These are phyloP conservation scores for Curvularia eragrostidis DNA, from an alignment of 2,329 filamentous ascomycete genomes.

Conservation along the genomic window DNA sequence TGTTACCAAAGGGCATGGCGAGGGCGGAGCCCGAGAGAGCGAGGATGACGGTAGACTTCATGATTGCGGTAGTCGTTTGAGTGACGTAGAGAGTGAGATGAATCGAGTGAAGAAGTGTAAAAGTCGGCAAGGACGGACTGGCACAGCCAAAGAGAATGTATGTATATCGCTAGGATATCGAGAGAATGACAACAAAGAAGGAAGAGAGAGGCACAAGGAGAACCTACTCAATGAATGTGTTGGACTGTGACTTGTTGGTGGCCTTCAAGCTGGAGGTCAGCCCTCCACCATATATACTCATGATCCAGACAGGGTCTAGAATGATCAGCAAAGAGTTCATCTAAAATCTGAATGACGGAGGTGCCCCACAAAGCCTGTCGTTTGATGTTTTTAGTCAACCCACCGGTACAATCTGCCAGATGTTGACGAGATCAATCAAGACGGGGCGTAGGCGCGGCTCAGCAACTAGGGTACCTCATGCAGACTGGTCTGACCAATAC, in stretches of 20 bases:
- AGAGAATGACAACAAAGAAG: constrained; percentile 14
- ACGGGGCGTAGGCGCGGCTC: constrained; percentile 12
- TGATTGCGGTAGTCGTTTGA: constrained; percentile 11
- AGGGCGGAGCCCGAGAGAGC: constrained; percentile 32
- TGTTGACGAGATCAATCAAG: constrained; percentile 16
- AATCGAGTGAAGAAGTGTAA: not conserved
- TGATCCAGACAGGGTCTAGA: constrained; percentile 11
- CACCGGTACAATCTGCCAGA: constrained; percentile 10
- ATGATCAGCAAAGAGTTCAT: constrained; percentile 20
- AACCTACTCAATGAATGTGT: constrained; percentile 12
- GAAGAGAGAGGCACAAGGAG: constrained; percentile 9
- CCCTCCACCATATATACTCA: constrained; percentile 14
- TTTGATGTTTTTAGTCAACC: constrained; percentile 18
- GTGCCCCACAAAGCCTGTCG: constrained; percentile 12
- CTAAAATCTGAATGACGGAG: constrained; percentile 9
- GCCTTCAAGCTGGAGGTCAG: not conserved
- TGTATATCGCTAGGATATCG: constrained; percentile 19
- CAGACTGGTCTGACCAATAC: constrained; percentile 10
- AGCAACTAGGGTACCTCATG: constrained; percentile 8
- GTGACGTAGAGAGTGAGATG: not conserved
- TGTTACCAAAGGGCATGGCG: constrained; percentile 24
- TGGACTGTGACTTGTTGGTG: constrained; percentile 21
- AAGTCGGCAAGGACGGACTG: constrained; percentile 10
- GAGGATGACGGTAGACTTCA: constrained; percentile 33
- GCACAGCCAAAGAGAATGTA: constrained; percentile 27